phyloP scores from a whole-genome alignment of 225 moss, liverwort and hornwort species.

The Asterella californica region DNA sequence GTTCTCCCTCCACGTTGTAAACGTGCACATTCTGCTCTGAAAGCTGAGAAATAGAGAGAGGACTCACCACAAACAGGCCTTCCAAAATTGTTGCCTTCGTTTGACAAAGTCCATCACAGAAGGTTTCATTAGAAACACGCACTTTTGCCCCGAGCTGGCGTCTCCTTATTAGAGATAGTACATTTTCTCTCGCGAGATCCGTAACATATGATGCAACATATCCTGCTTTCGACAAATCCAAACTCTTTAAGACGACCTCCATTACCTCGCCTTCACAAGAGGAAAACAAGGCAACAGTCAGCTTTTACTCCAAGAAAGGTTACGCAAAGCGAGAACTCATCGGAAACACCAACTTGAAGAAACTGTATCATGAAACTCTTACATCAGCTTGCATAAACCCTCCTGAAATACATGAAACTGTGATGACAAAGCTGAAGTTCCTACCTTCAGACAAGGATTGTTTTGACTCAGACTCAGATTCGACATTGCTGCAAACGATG shows the following conservation, averaged over 20 bases:
- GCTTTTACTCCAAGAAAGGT: not conserved
- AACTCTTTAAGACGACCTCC: constrained; percentile 28
- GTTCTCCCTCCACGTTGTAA: not conserved
- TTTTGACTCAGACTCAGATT: constrained; percentile 9
- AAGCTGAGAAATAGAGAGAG: not conserved
- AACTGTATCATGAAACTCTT: not conserved
- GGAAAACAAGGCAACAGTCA: not conserved
- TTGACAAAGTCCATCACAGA: constrained; percentile 46
- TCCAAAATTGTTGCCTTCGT: constrained; percentile 43
- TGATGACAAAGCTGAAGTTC: not conserved
- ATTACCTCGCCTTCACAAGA: constrained; percentile 21
- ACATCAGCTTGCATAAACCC: not conserved
- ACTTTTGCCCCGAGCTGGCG: constrained; percentile 34
- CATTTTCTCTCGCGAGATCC: constrained; percentile 23
- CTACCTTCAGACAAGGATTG: constrained; percentile 31
- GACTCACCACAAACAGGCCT: constrained; percentile 36
- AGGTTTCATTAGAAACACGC: constrained; percentile 24
- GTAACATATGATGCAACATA: constrained; percentile 45
- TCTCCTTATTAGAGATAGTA: constrained; percentile 11
- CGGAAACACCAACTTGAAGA: not conserved
- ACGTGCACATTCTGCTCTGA: not conserved
- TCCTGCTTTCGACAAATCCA: constrained; percentile 26
- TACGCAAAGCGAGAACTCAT: not conserved
- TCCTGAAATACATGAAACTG: not conserved
- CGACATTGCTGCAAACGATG: constrained; percentile 30